Base-by-base conservation (phyloP, 495 filamentous ascomycete species). In the Podospora comata region DNA sequence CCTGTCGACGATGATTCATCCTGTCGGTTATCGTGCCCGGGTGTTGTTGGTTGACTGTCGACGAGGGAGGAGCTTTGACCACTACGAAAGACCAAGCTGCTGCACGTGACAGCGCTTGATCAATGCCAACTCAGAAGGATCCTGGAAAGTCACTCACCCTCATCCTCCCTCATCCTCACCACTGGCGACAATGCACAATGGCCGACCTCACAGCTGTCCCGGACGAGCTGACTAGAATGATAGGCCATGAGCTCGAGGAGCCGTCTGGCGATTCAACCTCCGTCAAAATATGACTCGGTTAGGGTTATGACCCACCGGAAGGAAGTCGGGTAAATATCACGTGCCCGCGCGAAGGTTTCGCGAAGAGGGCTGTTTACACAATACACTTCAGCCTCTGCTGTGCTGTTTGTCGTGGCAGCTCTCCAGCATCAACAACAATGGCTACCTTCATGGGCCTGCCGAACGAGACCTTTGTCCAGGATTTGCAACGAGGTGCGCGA, bases 391-490 rank as follows among this genome's bases (percentile, higher is more conserved):
- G 13, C 56, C 18, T 26, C 2, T 27, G 56, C 23, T 5, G 4
- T 58, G 56, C 19, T 58, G n/a, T 20, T 58, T 58, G 56, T 58
- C 23, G 19, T 20, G n/a, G 56, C 56, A 58, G 23, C 4, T 58
- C 19, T 9, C 15, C 7, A 58, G 23, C n/a, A 7, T 30, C 19
- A 32, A 23, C 23, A 23, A 23, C 23, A 23, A 48, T 48, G 39
- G 23, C 59, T 13, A 61, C 59, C 59, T 30, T 61, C 30, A 26
- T 20, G 23, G n/a, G 27, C 16, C 26, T 68, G 28, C 67, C 61
- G 16, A 64, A 48, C 30, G 67, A 68, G 67, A 28, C 63, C 4
- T 7, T 64, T 23, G 23, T 19, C 32, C 20, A 64, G 3, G 1
- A 64, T 68, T 19, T 56, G 60, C 28, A 28, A 59, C 57, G 34